Evolutionary conservation across 2,329 filamentous ascomycete species (phyloP).

Genomic region (Penicillium oxalicum): DNA sequence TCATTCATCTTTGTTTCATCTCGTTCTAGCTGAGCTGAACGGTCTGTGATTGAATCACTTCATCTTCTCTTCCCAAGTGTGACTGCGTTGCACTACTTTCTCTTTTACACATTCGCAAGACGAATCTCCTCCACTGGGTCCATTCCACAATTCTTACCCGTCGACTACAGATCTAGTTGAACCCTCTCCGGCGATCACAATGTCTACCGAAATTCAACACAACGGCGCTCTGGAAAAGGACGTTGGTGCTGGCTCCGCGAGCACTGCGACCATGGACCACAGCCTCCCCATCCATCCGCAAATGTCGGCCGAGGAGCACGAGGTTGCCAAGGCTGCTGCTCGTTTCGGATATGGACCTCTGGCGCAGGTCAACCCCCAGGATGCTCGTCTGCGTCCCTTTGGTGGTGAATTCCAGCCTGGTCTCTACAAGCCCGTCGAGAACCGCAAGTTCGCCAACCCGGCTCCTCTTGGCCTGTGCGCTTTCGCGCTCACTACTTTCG

Average conservation of each 20-base stretch:
- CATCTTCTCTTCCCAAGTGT: slow-evolving; percentile 7
- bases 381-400: slow-evolving; percentile 53
- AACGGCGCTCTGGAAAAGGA: slow-evolving; percentile 30
- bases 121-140: slow-evolving; percentile 12
- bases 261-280: slow-evolving; percentile 1
- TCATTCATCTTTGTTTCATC: slow-evolving; percentile 10
- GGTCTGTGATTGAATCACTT: slow-evolving; percentile 15
- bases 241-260: slow-evolving; percentile 9
- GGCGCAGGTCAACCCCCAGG: slow-evolving; percentile 43
- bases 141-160: not conserved
- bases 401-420: slow-evolving; percentile 70
- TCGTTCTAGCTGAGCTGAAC: slow-evolving; percentile 28
- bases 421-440: slow-evolving; percentile 57
- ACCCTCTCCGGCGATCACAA: slow-evolving; percentile 10
- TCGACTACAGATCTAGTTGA: not conserved
- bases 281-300: slow-evolving; percentile 21
- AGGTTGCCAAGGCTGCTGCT: slow-evolving; percentile 40
- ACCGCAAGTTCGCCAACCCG: slow-evolving; percentile 71
- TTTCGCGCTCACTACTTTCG: slow-evolving; percentile 78
- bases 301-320: slow-evolving; percentile 42
- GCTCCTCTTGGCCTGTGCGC: slow-evolving; percentile 69
- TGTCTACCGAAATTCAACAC: slow-evolving; percentile 23
- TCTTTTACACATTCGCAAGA: slow-evolving; percentile 18
- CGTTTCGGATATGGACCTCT: slow-evolving; percentile 49
- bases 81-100: slow-evolving; percentile 21